A percentile compares a stretch with the other conserved stretches of the same genome.
Evolutionary conservation across 1,284 basidiomycete genomes (phyloP).

Genomic region (Fomes fomentarius): DNA sequence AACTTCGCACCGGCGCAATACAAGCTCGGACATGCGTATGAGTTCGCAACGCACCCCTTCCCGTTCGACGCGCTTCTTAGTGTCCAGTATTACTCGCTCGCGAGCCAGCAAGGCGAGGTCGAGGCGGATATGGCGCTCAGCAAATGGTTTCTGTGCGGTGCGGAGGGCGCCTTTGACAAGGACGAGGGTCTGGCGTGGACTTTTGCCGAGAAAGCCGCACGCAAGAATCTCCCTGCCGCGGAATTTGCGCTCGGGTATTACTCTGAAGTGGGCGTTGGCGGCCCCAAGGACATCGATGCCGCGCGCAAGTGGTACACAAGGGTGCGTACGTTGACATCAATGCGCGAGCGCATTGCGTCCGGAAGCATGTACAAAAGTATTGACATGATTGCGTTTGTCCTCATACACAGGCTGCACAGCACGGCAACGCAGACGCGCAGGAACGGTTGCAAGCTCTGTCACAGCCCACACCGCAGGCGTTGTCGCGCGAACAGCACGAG

Average conservation of each 20-base stretch:
- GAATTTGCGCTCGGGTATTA: constrained; percentile 98
- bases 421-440: constrained; percentile 81
- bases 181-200: constrained; percentile 87
- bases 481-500: constrained; percentile 84
- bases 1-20: constrained; percentile 90
- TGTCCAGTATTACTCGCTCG: constrained; percentile 91
- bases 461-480: constrained; percentile 55
- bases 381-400: neutral
- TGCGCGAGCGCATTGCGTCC: too few relatives aligned
- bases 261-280: constrained; percentile 79
- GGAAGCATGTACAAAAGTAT: too few relatives aligned
- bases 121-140: constrained; percentile 96
- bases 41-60: constrained; percentile 87
- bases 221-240: constrained; percentile 78
- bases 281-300: constrained; percentile 62
- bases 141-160: constrained; percentile 95
- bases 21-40: constrained; percentile 91
- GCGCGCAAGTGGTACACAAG: constrained; percentile 75
- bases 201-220: constrained; percentile 92
- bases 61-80: constrained; percentile 88
- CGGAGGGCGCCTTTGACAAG: constrained; percentile 82
- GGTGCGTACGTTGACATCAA: constrained; percentile 36
- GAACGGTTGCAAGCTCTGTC: constrained; percentile 76
- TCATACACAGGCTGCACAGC: constrained; percentile 62
- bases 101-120: constrained; percentile 83